phyloP scores from a whole-genome alignment of 768 basidiomycete species.

The Lentinula lateritia region DNA sequence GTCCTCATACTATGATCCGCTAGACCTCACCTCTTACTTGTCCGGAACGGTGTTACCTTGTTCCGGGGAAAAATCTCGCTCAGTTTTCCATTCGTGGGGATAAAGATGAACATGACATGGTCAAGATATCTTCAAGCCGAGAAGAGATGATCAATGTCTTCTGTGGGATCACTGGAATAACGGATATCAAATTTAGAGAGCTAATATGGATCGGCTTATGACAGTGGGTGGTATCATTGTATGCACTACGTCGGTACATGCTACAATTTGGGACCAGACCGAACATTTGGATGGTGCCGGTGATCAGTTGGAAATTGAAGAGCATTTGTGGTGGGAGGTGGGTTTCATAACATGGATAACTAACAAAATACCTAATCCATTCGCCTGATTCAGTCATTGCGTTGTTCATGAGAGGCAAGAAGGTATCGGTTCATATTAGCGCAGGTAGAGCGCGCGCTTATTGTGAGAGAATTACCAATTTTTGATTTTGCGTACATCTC shows the following conservation, averaged over 20 bases:
- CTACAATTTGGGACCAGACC: conserved; percentile 23
- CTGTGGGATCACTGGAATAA: conserved; percentile 18
- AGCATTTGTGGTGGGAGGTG: conserved; percentile 45
- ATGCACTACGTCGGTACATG: background rate
- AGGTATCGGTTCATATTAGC: too few species aligned
- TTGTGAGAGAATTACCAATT: too few species aligned
- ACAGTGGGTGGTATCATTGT: conserved; percentile 12
- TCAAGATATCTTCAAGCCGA: conserved; percentile 9
- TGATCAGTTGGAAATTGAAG: conserved; percentile 28
- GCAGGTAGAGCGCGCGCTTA: too few species aligned
- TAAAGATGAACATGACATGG: background rate
- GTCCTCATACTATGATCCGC: background rate
- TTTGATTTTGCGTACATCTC: too few species aligned
- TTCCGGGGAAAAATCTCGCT: background rate
- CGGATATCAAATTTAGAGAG: conserved; percentile 24
- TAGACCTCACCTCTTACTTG: background rate
- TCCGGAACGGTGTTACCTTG: background rate
- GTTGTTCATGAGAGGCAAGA: too few species aligned
- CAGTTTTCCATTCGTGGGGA: background rate
- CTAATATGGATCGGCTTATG: conserved; percentile 20
- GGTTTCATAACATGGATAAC: background rate
- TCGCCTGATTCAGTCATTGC: too few species aligned
- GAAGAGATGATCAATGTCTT: conserved; percentile 24
- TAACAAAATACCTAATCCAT: too few species aligned
- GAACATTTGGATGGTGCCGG: conserved; percentile 39